A percentile compares a stretch with the other conserved stretches of the same genome.
These are phyloP conservation scores for Corymbia citriodora DNA, from an alignment of 441 rosid species.

Conservation along the genomic window DNA sequence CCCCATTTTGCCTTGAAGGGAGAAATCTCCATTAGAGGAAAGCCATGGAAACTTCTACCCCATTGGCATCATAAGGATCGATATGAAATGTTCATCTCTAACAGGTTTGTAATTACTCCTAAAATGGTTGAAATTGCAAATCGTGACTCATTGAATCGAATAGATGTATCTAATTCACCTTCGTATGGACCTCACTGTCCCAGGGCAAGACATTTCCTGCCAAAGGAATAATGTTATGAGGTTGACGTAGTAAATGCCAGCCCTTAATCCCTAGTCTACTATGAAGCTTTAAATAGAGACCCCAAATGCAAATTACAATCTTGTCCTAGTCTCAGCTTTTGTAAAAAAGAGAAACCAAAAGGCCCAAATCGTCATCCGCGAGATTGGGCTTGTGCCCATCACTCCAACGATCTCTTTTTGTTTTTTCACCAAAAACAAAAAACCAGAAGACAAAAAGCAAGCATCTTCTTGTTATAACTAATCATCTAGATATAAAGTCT, in stretches of 20 bases:
- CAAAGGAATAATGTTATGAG: neutral
- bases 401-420: neutral
- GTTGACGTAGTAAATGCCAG: neutral
- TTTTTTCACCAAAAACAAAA: neutral
- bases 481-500: neutral
- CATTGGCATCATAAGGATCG: no score
- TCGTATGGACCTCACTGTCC: neutral
- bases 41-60: neutral
- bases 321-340: neutral
- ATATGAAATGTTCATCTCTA: no score
- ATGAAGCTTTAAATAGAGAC: neutral
- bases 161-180: neutral
- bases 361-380: neutral
- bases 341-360: neutral
- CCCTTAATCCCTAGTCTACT: neutral
- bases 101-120: neutral
- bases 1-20: neutral
- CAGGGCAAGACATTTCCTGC: neutral
- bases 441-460: neutral
- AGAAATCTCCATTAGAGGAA: neutral
- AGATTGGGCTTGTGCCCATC: neutral
- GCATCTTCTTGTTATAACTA: neutral
- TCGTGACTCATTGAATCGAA: accelerated
- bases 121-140: neutral
- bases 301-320: neutral